These are phyloP conservation scores for Waitea zeae DNA, from an alignment of 1,284 basidiomycete genomes.

Conservation along the genomic window DNA sequence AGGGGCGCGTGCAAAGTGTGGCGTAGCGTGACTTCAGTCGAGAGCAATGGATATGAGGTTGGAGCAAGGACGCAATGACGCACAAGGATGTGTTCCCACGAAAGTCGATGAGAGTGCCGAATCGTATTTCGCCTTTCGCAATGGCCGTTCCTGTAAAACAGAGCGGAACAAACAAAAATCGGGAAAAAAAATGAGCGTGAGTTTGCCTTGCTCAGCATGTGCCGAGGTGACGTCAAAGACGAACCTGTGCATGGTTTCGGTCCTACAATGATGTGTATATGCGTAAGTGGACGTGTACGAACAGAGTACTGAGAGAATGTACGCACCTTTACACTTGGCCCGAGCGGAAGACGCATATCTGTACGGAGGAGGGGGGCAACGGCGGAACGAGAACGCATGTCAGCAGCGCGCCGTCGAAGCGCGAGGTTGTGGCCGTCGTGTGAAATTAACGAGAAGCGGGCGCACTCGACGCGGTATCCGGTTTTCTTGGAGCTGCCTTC, in stretches of 20 bases:
- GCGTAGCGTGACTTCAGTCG: too few relatives aligned
- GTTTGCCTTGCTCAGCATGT: conserved; percentile 7
- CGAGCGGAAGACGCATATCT: conserved; percentile 48
- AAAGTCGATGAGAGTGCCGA: conserved; percentile 68
- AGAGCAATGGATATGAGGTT: too few relatives aligned
- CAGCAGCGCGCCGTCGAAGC: too few relatives aligned
- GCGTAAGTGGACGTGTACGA: conserved; percentile 11
- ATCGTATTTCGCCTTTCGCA: conserved; percentile 51
- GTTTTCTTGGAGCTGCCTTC: conserved; percentile 26
- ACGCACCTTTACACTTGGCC: conserved; percentile 70
- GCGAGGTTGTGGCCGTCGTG: too few relatives aligned
- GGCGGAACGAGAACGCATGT: too few relatives aligned
- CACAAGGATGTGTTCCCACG: conserved; percentile 56
- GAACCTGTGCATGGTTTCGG: conserved; percentile 62
- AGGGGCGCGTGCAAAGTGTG: too few relatives aligned
- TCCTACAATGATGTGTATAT: conserved; percentile 27
- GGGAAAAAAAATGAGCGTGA: too few relatives aligned
- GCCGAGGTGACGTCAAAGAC: conserved; percentile 5
- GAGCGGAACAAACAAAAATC: conserved; percentile 5
- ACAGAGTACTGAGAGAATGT: conserved; percentile 10
- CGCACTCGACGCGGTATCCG: conserved; percentile 68
- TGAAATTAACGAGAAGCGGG: too few relatives aligned
- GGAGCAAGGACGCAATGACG: too few relatives aligned
- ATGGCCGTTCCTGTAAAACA: conserved; percentile 44
- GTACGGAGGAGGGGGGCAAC: too few relatives aligned